Evolutionary conservation across 257 asterid species (phyloP), one percentile per base, ranked within the genome.

Genomic region (Gentiana macrophylla): DNA sequence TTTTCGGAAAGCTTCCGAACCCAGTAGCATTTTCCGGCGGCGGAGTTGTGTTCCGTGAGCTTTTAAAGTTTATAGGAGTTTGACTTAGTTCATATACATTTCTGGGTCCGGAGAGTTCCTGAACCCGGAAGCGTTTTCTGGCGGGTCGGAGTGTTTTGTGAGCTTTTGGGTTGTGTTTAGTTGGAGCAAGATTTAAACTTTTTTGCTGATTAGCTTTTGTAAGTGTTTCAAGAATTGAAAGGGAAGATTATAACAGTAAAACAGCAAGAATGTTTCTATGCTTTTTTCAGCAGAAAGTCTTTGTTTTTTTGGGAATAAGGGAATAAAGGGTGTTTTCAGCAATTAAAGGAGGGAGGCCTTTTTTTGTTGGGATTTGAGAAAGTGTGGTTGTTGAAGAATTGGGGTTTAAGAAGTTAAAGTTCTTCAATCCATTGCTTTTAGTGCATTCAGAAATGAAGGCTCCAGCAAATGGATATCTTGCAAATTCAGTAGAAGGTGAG

Each of bases 401-500:
- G 60, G 67, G 62, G 35, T 62, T 24, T 67, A 51, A 58, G 72
- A 50, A 62, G 63, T 52, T 66, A 53, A 57, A 11, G 43, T 58
- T 46, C n/a, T 52, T 12, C 49, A 24, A 32, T 8, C 10, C 59
- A 52, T 49, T 64, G 71, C 73, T 50, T 48, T 50, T 63, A 32
- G 64, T 67, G 65, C 44, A 61, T 55, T 51, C 43, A 37, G 67
- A 63, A 63, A 91, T 84, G 98, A 91, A 84, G 91, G 73, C 89
- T 58, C 83, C 95, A 62, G 62, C 92, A 50, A 77, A 66, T 65
- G 98, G 87, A 51, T 84, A 72, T 70, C 56, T 77, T 72, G 72
- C 86, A 62, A 90, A 82, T 80, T 66, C 98, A 50, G 92, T 70
- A 52, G 96, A 91, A 83, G 96, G 98, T 86, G 49, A 49, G 79